These are phyloP conservation scores for Claviceps digitariae DNA, from an alignment of 2,329 filamentous ascomycete species.

Conservation along the genomic window DNA sequence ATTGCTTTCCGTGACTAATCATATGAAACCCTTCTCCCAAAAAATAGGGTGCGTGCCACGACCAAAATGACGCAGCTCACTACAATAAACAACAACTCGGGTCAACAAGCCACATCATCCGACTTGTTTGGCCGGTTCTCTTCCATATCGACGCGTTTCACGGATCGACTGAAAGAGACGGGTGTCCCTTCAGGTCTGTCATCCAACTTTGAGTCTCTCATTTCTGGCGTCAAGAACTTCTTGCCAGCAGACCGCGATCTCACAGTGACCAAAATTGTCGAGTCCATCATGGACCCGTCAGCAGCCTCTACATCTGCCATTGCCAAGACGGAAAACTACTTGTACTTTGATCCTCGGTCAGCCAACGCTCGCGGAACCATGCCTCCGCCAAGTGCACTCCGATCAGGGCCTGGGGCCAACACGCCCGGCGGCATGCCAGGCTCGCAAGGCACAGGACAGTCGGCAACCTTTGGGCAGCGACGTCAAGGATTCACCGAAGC, in stretches of 20 bases:
- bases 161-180: conserved; percentile 86
- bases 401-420: conserved; percentile 25
- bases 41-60: conserved; percentile 65
- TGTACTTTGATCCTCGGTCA: conserved; percentile 93
- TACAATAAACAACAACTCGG: conserved; percentile 59
- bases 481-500: conserved; percentile 82
- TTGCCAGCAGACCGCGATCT: conserved; percentile 91
- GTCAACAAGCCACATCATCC: conserved; percentile 46
- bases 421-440: conserved; percentile 39
- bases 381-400: conserved; percentile 58
- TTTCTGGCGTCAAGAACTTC: conserved; percentile 96
- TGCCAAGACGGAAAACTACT: conserved; percentile 88
- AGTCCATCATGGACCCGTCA: conserved; percentile 93
- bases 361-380: conserved; percentile 87
- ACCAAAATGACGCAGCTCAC: conserved; percentile 98
- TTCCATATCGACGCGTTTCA: conserved; percentile 79
- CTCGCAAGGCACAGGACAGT: conserved; percentile 44
- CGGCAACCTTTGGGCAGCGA: conserved; percentile 79
- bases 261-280: conserved; percentile 93
- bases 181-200: conserved; percentile 55
- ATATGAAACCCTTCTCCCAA: conserved; percentile 9
- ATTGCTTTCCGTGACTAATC: neutral
- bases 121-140: conserved; percentile 91
- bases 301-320: conserved; percentile 84
- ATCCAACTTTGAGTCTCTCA: conserved; percentile 83